phyloP scores from a whole-genome alignment of 306 rosid genomes.

The Prunus dulcis region DNA sequence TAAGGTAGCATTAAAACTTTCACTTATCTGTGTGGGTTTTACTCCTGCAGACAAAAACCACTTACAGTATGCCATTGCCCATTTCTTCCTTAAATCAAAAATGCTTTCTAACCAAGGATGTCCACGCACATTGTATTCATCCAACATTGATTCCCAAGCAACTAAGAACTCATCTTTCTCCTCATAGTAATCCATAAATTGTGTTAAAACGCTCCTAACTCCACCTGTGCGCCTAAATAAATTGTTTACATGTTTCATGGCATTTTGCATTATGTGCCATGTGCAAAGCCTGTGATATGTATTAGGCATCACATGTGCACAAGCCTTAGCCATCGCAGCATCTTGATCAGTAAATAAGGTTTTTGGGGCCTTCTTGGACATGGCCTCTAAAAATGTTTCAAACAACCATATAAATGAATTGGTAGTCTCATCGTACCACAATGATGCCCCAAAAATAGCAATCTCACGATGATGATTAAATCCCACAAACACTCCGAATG shows the following conservation, averaged over 20 bases:
- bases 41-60: neutral
- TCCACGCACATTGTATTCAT: neutral
- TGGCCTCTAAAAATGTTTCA: neutral
- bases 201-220: neutral
- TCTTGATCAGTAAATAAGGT: neutral
- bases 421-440: neutral
- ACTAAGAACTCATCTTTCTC: neutral
- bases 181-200: neutral
- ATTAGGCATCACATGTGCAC: neutral
- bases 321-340: no score
- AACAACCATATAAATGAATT: neutral
- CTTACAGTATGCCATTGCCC: neutral
- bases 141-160: neutral
- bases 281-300: neutral
- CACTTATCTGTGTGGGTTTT: neutral
- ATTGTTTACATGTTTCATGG: neutral
- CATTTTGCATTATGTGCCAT: neutral
- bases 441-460: neutral
- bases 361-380: neutral
- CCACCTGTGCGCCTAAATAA: neutral
- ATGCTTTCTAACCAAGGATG: neutral
- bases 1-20: neutral
- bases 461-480: neutral
- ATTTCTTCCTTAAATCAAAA: neutral
- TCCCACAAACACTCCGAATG: neutral